Evolutionary conservation across 768 basidiomycete genomes (phyloP), one percentile per base, ranked within the genome.

Genomic region (Boletus reticuloceps): DNA sequence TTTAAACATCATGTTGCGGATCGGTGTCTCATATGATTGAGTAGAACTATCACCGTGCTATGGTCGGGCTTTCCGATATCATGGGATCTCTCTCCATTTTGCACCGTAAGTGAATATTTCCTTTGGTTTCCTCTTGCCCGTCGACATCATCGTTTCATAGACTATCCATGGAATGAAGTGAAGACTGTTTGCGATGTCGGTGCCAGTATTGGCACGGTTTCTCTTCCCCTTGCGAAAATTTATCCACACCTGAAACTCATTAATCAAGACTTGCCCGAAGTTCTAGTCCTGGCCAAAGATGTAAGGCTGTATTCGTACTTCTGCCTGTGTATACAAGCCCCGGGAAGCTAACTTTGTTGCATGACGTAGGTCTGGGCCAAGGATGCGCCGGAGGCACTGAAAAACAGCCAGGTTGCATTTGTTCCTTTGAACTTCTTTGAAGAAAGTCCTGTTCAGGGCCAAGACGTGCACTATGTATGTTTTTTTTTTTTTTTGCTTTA

Each of bases 181-280:
- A 53, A 61, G 31, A 62, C 64, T 10, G 54, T 73, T 34, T 65
- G 66, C 12, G 70, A 71, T 46, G 55, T 71, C 20, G 70, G 70
- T 6, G 62, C 69, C 12, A 64, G 70, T n/a, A 27, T 66, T 6
- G 70, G 70, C 6, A 60, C 64, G 2, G 51, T 71, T n/a, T 69
- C 71, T 40, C 32, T 63, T 1, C 62, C 65, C 19, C 61, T 71
- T 47, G 49, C 65, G 5, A 71, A 58, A 51, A 58, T 51, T 41
- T 59, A 60, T 46, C 69, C 69, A 7, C 65, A 67, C 29, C 39
- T 71, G 27, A 66, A 63, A 38, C 62, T 72, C 32, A 43, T 42
- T 9, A 39, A 68, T 25, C 69, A 72, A 47, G 69, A 71, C 51
- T 51, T 72, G 22, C 69, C 69, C 13, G 60, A 64, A 25, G 64